Evolutionary conservation across 441 rosid species (phyloP), one percentile per base, ranked within the genome.

Genomic region (Manihot esculenta): DNA sequence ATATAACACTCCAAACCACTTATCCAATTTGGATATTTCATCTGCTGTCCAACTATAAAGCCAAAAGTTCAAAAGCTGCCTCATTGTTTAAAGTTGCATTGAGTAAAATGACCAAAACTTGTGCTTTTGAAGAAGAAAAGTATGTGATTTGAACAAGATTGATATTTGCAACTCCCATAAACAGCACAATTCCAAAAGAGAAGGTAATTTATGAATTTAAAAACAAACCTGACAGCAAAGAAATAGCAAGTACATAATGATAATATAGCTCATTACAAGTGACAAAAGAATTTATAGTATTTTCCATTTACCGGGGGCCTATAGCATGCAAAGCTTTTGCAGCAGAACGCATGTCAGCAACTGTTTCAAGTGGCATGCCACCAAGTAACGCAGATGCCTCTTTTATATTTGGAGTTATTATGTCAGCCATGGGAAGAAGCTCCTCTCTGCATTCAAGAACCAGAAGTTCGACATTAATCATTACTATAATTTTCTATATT

Each of bases 381-480:
- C 84, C 93, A 64, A 95, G 97, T 65, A 95, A 85, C 79, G 96
- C 88, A 74, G 97, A 87, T 18, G 98, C 97, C 78, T 95, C 98
- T 80, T 88, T 91, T 64, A 93, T 70, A 79, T 93, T 93, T 57
- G 99, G 99, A 72, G 99, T 93, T 51, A 93, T 78, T 45, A 95
- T 80, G 77, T 91, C 89, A 56, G 98, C 94, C 79, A 88, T 75
- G 47, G 97, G 96, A 74, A 95, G 81, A 55, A 95, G 93, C 68
- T 81, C 81, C 81, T 93, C 95, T 74, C 97, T 93, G 83, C 82
- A 85, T 67, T 63, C 62, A 76, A 63, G 24, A 68, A 47, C 53
- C n/a, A 61, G 21, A 35, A 68, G 33, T 23, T 72, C 27, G 38
- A 59, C 33, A 8, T 65, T 51, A 71, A 38, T 8, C 45, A 44